phyloP scores from a whole-genome alignment of 257 asterid genomes.

The Nicotiana attenuata region DNA sequence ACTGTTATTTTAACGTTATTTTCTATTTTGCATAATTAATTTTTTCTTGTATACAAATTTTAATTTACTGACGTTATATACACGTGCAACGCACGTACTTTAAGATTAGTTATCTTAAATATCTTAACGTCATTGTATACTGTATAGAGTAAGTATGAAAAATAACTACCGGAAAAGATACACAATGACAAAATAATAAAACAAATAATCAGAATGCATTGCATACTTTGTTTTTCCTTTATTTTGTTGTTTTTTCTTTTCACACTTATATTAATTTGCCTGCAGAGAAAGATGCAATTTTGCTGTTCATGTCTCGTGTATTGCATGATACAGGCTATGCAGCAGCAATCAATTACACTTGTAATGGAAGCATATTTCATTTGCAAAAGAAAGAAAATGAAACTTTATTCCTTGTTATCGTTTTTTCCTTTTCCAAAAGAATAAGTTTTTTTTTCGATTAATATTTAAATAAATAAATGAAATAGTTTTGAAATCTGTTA shows the following conservation, averaged over 20 bases:
- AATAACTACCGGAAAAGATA: too few relatives aligned
- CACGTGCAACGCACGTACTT: too few relatives aligned
- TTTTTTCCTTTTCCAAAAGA: not conserved
- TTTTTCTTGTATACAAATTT: too few relatives aligned
- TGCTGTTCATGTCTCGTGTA: not conserved
- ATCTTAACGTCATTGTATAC: too few relatives aligned
- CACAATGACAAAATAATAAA: too few relatives aligned
- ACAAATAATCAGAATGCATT: too few relatives aligned
- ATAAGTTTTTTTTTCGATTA: not conserved
- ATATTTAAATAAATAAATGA: not conserved
- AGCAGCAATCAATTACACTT: not conserved
- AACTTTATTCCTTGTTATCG: slow-evolving; percentile 2
- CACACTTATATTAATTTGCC: not conserved
- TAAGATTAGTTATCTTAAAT: too few relatives aligned
- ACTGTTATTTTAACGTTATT: too few relatives aligned
- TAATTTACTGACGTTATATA: too few relatives aligned
- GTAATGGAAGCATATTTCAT: slow-evolving; percentile 4
- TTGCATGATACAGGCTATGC: not conserved
- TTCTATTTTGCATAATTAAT: too few relatives aligned
- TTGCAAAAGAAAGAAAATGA: not conserved
- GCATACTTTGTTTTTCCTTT: not conserved
- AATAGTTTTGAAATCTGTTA: not conserved
- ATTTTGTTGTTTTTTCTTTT: not conserved
- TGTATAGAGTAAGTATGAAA: too few relatives aligned
- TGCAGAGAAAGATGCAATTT: not conserved